Percentiles rank a stretch among this genome's conserved stretches.
phyloP scores from a whole-genome alignment of 2,329 filamentous ascomycete genomes.

The Claviceps maximensis region DNA sequence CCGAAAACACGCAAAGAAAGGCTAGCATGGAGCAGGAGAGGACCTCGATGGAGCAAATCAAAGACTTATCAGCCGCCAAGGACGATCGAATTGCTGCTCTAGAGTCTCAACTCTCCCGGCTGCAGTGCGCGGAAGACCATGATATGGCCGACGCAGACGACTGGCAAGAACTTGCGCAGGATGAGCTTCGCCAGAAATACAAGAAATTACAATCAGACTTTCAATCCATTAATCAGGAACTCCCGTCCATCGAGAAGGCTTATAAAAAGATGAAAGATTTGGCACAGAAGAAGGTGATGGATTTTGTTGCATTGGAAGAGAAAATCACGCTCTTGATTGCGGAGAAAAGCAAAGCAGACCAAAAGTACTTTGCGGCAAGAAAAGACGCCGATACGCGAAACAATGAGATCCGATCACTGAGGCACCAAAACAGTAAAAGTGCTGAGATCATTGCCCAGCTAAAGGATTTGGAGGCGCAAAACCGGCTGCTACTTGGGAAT shows the following conservation, averaged over 20 bases:
- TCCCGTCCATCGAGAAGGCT: constrained; percentile 79
- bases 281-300: constrained; percentile 75
- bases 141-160: constrained; percentile 30
- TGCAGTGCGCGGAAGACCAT: constrained; percentile 38
- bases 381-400: constrained; percentile 83
- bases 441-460: constrained; percentile 87
- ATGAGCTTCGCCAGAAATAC: constrained; percentile 63
- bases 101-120: constrained; percentile 67
- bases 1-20: constrained; percentile 70
- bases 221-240: constrained; percentile 69
- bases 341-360: constrained; percentile 92
- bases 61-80: constrained; percentile 66
- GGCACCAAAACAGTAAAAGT: constrained; percentile 75
- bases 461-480: constrained; percentile 77
- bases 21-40: constrained; percentile 65
- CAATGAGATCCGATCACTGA: constrained; percentile 64
- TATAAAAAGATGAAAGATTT: constrained; percentile 81
- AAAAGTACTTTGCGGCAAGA: constrained; percentile 94
- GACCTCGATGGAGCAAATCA: constrained; percentile 56
- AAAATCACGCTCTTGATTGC: constrained; percentile 59
- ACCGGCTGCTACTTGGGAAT: constrained; percentile 62
- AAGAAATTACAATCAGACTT: constrained; percentile 67
- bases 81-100: constrained; percentile 69
- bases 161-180: constrained; percentile 47
- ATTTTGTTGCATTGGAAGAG: constrained; percentile 64